Evolutionary conservation across 768 basidiomycete species (phyloP), one percentile per base, ranked within the genome.

Genomic region (Mycena albidolilacea): DNA sequence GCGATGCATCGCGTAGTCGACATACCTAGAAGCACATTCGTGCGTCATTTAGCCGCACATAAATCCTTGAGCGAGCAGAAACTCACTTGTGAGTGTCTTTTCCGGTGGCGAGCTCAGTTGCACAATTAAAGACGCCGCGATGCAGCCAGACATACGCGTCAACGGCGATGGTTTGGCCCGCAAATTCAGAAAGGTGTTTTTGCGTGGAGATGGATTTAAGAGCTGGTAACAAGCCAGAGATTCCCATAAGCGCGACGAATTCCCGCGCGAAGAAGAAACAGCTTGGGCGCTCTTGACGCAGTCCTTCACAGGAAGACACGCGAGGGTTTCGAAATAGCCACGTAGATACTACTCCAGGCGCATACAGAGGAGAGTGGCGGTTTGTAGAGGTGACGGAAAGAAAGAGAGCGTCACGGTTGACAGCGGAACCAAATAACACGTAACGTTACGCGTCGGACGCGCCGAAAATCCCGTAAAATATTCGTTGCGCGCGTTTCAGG

Each of bases 61-160:
- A 62, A 39, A 11, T 37, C 35, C 35, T 30, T 37, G 5, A 14
- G 1, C 43, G 60, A 39, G 4, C 35, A 54, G 12, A 66, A 41
- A 84, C 93, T 85, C 77, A 97, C 97, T 92, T 97, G 70, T 89
- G 90, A 0, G 97, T 97, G 67, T 81, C 84, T 81, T 91, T 93
- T 17, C 96, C 96, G 0, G 91, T 94, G 12, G 96, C 97, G 55
- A 99, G 82, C 73, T 98, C 96, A 12, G 93, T 90, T 58, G 97
- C 94, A 83, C 98, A 99, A 0, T 93, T 87, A 80, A 94, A 96
- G 8, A 95, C 90, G 9, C 97, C 97, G 77, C 92, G 90, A 78
- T 97, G 95, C 48, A 97, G 85, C 95, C 95, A 97, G 69, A 96
- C 97, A 81, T 99, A 99, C 52, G 92, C 97, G 84, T 99, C 97